These are phyloP conservation scores for Trametes villosa DNA, from an alignment of 768 basidiomycete species.

Conservation along the genomic window DNA sequence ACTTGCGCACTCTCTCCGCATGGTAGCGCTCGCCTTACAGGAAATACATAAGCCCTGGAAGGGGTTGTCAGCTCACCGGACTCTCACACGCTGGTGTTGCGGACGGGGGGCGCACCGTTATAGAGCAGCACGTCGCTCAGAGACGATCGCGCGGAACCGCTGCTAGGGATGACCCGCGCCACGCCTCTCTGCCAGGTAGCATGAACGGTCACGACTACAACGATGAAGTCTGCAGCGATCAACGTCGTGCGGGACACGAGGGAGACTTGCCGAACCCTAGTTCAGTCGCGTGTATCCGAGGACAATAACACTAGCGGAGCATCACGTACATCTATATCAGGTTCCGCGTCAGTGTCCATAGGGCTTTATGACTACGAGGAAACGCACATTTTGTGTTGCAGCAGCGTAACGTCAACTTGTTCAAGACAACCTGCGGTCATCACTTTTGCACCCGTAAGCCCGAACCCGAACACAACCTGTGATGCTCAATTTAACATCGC, in stretches of 20 bases:
- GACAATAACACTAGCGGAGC: no score
- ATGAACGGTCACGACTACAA: not conserved
- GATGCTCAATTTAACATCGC: not conserved
- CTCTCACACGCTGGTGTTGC: not conserved
- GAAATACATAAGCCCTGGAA: not conserved
- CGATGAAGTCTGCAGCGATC: not conserved
- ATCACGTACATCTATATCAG: not conserved
- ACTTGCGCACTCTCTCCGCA: not conserved
- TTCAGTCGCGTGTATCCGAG: no score
- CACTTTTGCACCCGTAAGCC: not conserved
- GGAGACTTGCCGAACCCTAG: not conserved
- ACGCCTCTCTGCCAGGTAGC: not conserved
- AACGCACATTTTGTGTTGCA: not conserved
- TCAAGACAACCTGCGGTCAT: not conserved
- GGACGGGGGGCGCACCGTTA: not conserved
- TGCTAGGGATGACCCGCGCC: not conserved
- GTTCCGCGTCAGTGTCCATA: not conserved
- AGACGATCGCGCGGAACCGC: not conserved
- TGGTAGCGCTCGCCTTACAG: not conserved
- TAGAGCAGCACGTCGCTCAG: not conserved
- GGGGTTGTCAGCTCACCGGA: not conserved
- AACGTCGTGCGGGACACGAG: not conserved
- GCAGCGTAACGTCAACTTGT: not conserved
- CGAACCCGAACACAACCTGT: not conserved
- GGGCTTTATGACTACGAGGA: not conserved